Percentiles rank a stretch among this genome's conserved stretches.
These are phyloP conservation scores for Yamadazyma sp. DNA, from an alignment of 1,139 yeast species.

Conservation along the genomic window DNA sequence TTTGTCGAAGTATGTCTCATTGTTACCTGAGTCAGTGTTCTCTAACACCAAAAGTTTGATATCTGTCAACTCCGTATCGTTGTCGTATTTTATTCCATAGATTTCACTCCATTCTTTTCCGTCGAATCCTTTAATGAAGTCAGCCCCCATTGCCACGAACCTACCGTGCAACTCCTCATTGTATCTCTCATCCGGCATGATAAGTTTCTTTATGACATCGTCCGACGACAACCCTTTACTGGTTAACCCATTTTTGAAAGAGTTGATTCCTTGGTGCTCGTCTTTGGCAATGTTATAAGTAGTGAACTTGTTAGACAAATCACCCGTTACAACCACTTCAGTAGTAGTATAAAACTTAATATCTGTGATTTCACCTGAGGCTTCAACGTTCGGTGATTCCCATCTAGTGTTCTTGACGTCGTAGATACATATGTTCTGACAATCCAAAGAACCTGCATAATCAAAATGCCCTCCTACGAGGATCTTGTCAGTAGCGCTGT, in stretches of 20 bases:
- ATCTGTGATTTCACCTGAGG: slow-evolving; percentile 57
- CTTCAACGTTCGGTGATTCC: slow-evolving; percentile 43
- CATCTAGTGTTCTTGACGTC: slow-evolving; percentile 57
- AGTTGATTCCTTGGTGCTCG: slow-evolving; percentile 15
- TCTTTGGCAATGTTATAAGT: slow-evolving; percentile 51
- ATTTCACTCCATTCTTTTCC: slow-evolving; percentile 47
- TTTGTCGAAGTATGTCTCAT: slow-evolving; percentile 38
- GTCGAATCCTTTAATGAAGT: slow-evolving; percentile 50
- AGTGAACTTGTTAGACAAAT: slow-evolving; percentile 46
- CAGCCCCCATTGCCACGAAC: slow-evolving; percentile 56
- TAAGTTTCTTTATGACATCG: slow-evolving; percentile 25
- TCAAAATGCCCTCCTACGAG: slow-evolving; percentile 79
- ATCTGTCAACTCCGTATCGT: slow-evolving; percentile 36
- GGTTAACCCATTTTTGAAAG: slow-evolving; percentile 3
- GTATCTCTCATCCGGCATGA: slow-evolving; percentile 39
- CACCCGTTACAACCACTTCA: slow-evolving; percentile 63
- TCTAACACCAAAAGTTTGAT: slow-evolving; percentile 39
- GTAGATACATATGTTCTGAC: slow-evolving; percentile 68
- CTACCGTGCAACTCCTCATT: slow-evolving; percentile 41
- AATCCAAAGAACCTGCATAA: slow-evolving; percentile 56
- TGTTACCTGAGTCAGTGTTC: slow-evolving; percentile 23
- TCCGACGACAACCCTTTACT: slow-evolving; percentile 4
- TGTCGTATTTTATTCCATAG: slow-evolving; percentile 29
- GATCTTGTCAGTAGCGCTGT: slow-evolving; percentile 50
- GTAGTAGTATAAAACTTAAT: slow-evolving; percentile 53